These are phyloP conservation scores for Schwanniomyces occidentalis DNA, from an alignment of 805 yeast species.

Conservation along the genomic window DNA sequence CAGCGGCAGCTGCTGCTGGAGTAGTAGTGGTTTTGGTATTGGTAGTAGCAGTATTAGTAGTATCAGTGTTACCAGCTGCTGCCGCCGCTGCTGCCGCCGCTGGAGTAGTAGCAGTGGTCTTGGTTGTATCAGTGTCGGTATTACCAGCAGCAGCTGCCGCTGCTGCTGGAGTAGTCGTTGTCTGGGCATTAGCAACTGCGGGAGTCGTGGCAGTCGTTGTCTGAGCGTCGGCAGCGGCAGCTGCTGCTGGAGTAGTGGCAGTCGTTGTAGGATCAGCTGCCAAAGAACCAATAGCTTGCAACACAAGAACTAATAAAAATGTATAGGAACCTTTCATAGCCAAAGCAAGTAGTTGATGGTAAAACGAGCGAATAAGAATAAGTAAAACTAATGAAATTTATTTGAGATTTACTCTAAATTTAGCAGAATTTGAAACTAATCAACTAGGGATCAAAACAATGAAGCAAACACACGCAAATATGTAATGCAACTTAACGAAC, in stretches of 20 bases:
- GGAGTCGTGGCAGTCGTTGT: conserved; percentile 11
- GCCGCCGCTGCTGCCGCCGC: conserved; percentile 17
- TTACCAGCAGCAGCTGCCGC: conserved; percentile 9
- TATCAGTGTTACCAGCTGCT: conserved; percentile 13
- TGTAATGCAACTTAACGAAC: too few species aligned
- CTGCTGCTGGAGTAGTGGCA: conserved; percentile 14
- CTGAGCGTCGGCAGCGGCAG: conserved; percentile 11
- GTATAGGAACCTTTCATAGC: too few species aligned
- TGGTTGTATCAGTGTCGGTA: conserved; percentile 9
- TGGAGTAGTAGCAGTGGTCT: conserved; percentile 11
- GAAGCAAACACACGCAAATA: too few species aligned
- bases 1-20: conserved; percentile 15
- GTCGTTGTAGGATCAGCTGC: too few species aligned
- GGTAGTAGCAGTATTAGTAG: conserved; percentile 17
- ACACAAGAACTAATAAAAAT: too few species aligned
- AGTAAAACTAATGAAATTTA: too few species aligned
- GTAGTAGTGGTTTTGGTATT: conserved; percentile 18
- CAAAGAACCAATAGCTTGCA: too few species aligned
- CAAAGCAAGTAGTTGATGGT: too few species aligned
- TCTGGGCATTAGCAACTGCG: conserved; percentile 1
- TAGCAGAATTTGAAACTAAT: too few species aligned
- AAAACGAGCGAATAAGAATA: too few species aligned
- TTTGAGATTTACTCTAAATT: too few species aligned
- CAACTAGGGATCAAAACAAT: too few species aligned
- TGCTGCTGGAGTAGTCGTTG: conserved; percentile 9